Base-by-base conservation (phyloP, 2,329 filamentous ascomycete species). In the Fusarium transvaalense region DNA sequence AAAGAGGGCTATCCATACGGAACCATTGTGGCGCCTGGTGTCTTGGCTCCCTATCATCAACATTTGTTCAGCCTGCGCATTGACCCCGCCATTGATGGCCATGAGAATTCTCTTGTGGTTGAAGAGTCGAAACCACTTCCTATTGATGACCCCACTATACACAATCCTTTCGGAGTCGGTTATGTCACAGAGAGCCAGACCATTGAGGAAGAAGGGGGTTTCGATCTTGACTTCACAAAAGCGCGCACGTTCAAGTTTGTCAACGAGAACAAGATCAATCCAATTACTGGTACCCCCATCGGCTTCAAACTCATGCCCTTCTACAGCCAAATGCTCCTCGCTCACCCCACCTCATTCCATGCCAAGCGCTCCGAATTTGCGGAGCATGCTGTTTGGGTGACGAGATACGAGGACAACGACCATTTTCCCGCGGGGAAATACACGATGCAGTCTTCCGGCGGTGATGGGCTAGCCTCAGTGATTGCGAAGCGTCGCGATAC, bases 61-160 rank as follows among this genome's bases (percentile, higher is more conserved):
- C 89, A 92, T 75, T 82, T 92, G 37, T 91, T 92, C 73, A 84
- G 82, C n/a, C 75, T 88, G 31, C 83, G 89, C 1, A 85, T 91
- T n/a, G 89, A 92, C 69, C 88, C 88, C 0, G 85, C 87, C 4
- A 80, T 91, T 39, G 88, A 91, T 68, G 88, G 88, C 0, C 79
- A 85, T 68, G 74, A 77, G 2, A 91, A 90, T 74, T 85, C 86
- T 0, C 76, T 89, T 2, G 73, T 78, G 3, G 61, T 80, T 1
- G 78, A 82, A 27, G 80, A 82, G 37, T 76, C 77, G 1, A 67
- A 76, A 9, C 47, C 80, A 0, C 79, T 89, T 71, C 83, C 85
- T 0, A 77, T 82, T 57, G 61, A 75, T 13, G 67, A 74, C 5
- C 82, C 83, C 0, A 78, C 81, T 61, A 64, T 76, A 2, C 66